Conservation (phyloP, 305 asterid genomes). For the Solanum chacoense region DNA sequence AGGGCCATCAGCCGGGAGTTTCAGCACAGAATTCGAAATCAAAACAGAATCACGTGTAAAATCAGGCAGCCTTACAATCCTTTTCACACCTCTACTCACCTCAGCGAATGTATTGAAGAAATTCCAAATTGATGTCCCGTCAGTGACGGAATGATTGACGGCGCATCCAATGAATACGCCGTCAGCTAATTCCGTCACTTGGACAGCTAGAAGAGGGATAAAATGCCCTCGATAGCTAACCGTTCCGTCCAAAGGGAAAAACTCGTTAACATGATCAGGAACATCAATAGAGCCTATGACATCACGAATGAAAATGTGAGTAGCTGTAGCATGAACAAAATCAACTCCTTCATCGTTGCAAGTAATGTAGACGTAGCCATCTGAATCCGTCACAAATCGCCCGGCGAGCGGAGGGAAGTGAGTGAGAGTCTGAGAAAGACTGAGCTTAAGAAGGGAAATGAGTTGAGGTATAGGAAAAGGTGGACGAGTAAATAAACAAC, state of each 20-base stretch:
- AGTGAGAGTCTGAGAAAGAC: constrained; percentile 5
- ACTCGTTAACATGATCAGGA: constrained; percentile 12
- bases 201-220: constrained; percentile 27
- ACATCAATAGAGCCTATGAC: neutral
- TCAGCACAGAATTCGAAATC: constrained; percentile 11
- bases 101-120: constrained; percentile 32
- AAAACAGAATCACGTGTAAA: constrained; percentile 19
- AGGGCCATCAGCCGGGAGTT: constrained; percentile 16
- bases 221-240: constrained; percentile 30
- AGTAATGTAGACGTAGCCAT: neutral
- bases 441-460: constrained; percentile 2
- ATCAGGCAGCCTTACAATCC: constrained; percentile 9
- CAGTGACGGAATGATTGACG: constrained; percentile 33
- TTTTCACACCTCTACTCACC: constrained; percentile 8
- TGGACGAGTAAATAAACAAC: constrained; percentile 6
- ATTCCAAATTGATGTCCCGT: constrained; percentile 42
- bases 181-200: constrained; percentile 33
- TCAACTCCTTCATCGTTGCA: constrained; percentile 14
- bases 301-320: neutral
- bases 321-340: neutral
- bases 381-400: neutral
- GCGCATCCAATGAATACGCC: constrained; percentile 41
- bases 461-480: neutral
- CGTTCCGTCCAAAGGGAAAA: constrained; percentile 23
- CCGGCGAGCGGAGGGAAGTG: constrained; percentile 17